phyloP scores from a whole-genome alignment of 768 basidiomycete species.

The Macrocybe gigantea region DNA sequence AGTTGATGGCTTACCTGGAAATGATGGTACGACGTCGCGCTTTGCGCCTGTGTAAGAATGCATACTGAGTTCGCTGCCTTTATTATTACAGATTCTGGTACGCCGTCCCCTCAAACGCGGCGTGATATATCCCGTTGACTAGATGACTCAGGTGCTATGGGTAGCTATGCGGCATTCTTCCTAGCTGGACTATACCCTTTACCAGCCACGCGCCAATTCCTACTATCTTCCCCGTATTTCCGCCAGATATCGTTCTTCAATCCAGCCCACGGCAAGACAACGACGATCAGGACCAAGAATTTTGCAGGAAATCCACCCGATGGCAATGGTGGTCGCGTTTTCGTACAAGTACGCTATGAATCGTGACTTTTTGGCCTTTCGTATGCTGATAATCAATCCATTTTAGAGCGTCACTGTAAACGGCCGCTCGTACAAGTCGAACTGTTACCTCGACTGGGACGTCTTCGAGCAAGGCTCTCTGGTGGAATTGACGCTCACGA shows the following conservation, averaged over 20 bases:
- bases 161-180: slow-evolving; percentile 52
- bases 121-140: background rate
- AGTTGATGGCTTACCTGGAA: slow-evolving; percentile 52
- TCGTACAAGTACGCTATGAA: slow-evolving; percentile 34
- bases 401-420: slow-evolving; percentile 50
- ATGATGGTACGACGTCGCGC: slow-evolving; percentile 41
- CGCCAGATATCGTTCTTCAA: slow-evolving; percentile 55
- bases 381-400: no score
- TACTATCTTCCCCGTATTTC: slow-evolving; percentile 61
- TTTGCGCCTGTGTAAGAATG: background rate
- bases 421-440: slow-evolving; percentile 53
- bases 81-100: slow-evolving; percentile 16
- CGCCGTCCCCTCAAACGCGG: background rate
- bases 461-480: slow-evolving; percentile 46
- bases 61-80: no score
- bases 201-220: slow-evolving; percentile 52
- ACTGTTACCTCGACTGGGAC: slow-evolving; percentile 63
- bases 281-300: slow-evolving; percentile 42
- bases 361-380: no score
- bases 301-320: slow-evolving; percentile 47
- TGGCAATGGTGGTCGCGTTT: slow-evolving; percentile 50
- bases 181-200: slow-evolving; percentile 58
- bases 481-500: slow-evolving; percentile 50
- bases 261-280: slow-evolving; percentile 50
- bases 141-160: slow-evolving; percentile 48